phyloP scores from a whole-genome alignment of 1,139 yeast species.

The Casaregolazyma lundiana region DNA sequence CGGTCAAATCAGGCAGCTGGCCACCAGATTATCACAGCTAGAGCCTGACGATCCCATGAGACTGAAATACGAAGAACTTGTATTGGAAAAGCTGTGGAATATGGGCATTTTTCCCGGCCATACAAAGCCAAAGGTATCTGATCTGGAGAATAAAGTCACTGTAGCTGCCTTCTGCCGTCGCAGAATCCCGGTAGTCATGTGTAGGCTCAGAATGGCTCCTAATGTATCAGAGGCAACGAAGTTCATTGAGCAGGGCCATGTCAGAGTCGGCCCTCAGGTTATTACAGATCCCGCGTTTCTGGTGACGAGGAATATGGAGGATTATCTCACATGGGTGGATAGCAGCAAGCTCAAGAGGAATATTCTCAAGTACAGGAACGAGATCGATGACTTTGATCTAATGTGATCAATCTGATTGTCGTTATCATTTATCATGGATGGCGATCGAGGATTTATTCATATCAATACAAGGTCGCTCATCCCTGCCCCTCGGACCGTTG shows the following conservation, averaged over 20 bases:
- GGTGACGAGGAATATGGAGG: slow-evolving; percentile 86
- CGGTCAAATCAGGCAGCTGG: slow-evolving; percentile 84
- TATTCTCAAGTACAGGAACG: slow-evolving; percentile 79
- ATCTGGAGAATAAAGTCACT: slow-evolving; percentile 82
- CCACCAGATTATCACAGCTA: slow-evolving; percentile 75
- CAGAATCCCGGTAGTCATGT: slow-evolving; percentile 92
- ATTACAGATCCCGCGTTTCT: slow-evolving; percentile 94
- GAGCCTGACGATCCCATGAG: slow-evolving; percentile 85
- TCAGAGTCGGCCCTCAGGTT: slow-evolving; percentile 93
- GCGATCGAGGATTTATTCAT: too few species aligned
- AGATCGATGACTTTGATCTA: slow-evolving; percentile 41
- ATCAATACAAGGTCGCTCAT: too few species aligned
- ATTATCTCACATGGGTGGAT: slow-evolving; percentile 96
- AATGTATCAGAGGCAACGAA: slow-evolving; percentile 84
- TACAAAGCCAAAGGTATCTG: slow-evolving; percentile 85
- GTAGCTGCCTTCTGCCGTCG: slow-evolving; percentile 92
- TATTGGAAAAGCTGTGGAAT: slow-evolving; percentile 77
- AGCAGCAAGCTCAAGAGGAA: slow-evolving; percentile 88
- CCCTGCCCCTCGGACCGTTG: too few species aligned
- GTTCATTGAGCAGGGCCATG: slow-evolving; percentile 94
- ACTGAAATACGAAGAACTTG: slow-evolving; percentile 76
- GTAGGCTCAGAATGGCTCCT: slow-evolving; percentile 91
- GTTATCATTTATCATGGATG: too few species aligned
- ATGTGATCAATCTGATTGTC: slow-evolving; percentile 22
- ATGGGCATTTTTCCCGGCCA: slow-evolving; percentile 73